phyloP scores from a whole-genome alignment of 352 stramenopile species.

The Globisporangium alternatum region DNA sequence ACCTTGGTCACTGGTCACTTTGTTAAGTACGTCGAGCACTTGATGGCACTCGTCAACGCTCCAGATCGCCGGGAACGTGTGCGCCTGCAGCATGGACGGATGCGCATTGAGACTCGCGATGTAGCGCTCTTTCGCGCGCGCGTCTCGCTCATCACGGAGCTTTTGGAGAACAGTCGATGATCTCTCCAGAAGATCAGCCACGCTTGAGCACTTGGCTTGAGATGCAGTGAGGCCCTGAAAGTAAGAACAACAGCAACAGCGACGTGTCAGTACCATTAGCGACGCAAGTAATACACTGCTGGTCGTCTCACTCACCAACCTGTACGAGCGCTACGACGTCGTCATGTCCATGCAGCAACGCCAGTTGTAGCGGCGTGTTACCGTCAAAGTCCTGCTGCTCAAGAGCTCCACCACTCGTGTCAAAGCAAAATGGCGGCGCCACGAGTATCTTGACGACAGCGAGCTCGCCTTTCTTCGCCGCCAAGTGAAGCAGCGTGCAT shows the following conservation, averaged over 20 bases:
- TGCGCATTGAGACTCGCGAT: conserved; percentile 45
- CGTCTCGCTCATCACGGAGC: conserved; percentile 35
- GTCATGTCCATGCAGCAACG: conserved; percentile 39
- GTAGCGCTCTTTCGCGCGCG: conserved; percentile 43
- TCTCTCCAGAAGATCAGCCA: not conserved
- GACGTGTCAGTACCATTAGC: not conserved
- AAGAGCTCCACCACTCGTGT: conserved; percentile 17
- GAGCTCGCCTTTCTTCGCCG: conserved; percentile 58
- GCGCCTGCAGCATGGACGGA: conserved; percentile 35
- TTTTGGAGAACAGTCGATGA: conserved; percentile 13
- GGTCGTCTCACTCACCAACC: conserved; percentile 19
- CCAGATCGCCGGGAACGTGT: conserved; percentile 54
- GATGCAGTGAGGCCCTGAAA: not conserved
- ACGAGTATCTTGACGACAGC: conserved; percentile 47
- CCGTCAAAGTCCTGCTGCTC: conserved; percentile 54
- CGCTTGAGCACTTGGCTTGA: not conserved
- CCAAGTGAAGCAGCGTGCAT: conserved; percentile 64
- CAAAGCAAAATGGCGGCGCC: conserved; percentile 24
- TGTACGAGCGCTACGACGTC: conserved; percentile 37
- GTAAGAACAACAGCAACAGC: not conserved
- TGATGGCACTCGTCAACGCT: conserved; percentile 39
- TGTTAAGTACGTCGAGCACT: conserved; percentile 41
- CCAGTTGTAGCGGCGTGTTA: conserved; percentile 45
- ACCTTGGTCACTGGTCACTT: conserved; percentile 34
- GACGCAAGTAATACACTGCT: conserved; percentile 1